These are phyloP conservation scores for Aspergillus sp. DNA, from an alignment of 2,329 filamentous ascomycete genomes.

Conservation along the genomic window DNA sequence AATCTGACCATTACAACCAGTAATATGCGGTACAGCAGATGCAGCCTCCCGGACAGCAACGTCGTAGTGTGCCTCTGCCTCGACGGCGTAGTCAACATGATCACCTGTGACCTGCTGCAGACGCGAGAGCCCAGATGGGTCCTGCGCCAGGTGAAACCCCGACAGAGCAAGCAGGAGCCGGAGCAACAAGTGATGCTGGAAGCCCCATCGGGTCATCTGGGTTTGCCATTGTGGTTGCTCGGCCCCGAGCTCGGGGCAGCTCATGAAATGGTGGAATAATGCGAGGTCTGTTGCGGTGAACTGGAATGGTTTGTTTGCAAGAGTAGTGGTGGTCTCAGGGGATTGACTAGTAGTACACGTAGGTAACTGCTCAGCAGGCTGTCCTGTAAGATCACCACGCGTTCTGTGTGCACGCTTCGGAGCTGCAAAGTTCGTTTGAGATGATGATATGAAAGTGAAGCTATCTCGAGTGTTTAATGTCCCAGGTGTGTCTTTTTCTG, in stretches of 20 bases:
- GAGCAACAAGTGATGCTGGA: constrained; percentile 14
- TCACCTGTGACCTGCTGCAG: background rate
- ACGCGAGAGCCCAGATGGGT: background rate
- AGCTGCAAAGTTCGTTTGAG: background rate
- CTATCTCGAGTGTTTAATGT: background rate
- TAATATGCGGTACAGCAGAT: background rate
- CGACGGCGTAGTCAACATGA: background rate
- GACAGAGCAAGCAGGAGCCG: constrained; percentile 14
- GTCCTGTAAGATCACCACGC: background rate
- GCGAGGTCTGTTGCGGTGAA: constrained; percentile 16
- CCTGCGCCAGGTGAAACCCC: constrained; percentile 12
- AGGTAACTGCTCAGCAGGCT: background rate
- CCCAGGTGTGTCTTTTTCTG: background rate
- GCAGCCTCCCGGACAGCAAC: constrained; percentile 11
- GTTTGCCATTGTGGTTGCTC: background rate
- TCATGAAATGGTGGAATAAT: constrained; percentile 17
- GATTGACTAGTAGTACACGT: no score
- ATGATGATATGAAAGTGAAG: background rate
- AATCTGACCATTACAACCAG: background rate
- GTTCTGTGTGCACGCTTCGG: background rate
- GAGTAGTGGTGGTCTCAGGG: background rate
- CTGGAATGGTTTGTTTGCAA: constrained; percentile 11
- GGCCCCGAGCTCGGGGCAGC: constrained; percentile 7
- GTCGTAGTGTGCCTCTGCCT: constrained; percentile 13
- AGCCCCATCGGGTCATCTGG: constrained; percentile 9